Base-by-base conservation (phyloP, 371 early-diverging fungal genomes). In the Apophysomyces ossiformis region DNA sequence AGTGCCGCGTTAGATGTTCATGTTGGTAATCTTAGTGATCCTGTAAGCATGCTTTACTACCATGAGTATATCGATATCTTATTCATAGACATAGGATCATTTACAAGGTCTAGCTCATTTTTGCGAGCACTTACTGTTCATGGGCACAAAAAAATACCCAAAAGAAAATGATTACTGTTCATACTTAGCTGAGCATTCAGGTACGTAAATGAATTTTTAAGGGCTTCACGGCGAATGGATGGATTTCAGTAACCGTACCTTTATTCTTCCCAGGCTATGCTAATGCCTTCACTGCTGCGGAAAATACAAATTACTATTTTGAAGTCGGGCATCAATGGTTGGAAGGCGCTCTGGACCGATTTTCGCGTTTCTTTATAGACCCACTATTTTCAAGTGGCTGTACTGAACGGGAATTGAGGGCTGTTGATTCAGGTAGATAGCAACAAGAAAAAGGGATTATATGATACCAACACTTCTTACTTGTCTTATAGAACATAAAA, bases 71-170 rank as follows among this genome's bases (percentile, higher is more conserved):
- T 21, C 9, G 11, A 41, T 13, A 41, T 41, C 11, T 21, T 21
- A 18, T 18, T 6, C 54, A 5, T n/a, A 32, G 16, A 4, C 37
- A 13, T 44, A 82, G 81, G 81, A 83, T 61, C 79, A 87, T 43
- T 76, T 91, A 50, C 91, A 90, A 68, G 99, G 99, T 1, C 78
- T 99, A 64, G 99, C 99, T 16, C 99, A 99, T 82, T 99, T 99
- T 76, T 93, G 95, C 75, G 99, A 99, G 78, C 99, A 99, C 73
- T 74, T 99, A 73, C 84, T 96, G 37, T 96, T 97, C 76, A 91
- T 97, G 96, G 88, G 88, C 35, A 87, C 85, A 0, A 71, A 84
- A 64, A 92, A 95, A 76, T 97, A 96, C 73, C 98, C 97, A 36
- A 78, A 83, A 61, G 98, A 97, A 68, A 97, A 96, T 72, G 96